Percentiles rank a stretch among this genome's conserved stretches.
phyloP scores from a whole-genome alignment of 306 rosid genomes.

The Betula pendula region DNA sequence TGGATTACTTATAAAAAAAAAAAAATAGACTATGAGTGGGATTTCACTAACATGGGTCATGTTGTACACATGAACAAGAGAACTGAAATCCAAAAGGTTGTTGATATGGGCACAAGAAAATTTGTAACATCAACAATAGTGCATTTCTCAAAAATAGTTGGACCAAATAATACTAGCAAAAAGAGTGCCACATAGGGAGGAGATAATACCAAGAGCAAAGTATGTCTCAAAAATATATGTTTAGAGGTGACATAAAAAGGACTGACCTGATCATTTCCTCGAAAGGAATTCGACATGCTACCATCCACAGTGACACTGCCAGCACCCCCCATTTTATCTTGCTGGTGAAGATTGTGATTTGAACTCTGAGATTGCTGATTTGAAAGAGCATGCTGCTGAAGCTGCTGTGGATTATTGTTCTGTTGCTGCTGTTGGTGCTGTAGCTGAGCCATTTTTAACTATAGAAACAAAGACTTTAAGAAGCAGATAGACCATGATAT shows the following conservation, averaged over 20 bases:
- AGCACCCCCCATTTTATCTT: slow-evolving; percentile 84
- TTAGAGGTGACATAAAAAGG: slow-evolving; percentile 27
- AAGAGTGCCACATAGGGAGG: neutral
- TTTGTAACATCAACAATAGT: neutral
- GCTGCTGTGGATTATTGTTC: slow-evolving; percentile 57
- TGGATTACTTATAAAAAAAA: too few species aligned
- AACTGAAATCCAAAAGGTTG: neutral
- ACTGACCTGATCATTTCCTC: slow-evolving; percentile 98
- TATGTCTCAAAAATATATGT: slow-evolving; percentile 4
- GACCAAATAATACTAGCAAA: neutral
- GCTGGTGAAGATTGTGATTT: slow-evolving; percentile 80
- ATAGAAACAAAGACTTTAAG: slow-evolving; percentile 34
- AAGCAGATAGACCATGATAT: slow-evolving; percentile 21
- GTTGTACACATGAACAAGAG: slow-evolving; percentile 2
- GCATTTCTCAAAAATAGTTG: neutral
- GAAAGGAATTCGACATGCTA: slow-evolving; percentile 87
- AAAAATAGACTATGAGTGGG: neutral
- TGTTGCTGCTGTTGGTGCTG: slow-evolving; percentile 78
- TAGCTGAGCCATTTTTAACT: slow-evolving; percentile 88
- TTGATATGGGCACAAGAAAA: neutral
- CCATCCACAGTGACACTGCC: slow-evolving; percentile 83
- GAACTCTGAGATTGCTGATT: slow-evolving; percentile 81
- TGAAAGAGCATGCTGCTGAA: slow-evolving; percentile 86
- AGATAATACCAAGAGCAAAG: slow-evolving; percentile 9
- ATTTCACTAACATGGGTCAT: neutral